A percentile compares a stretch with the other conserved stretches of the same genome.
These are phyloP conservation scores for Cordyceps militaris DNA, from an alignment of 2,329 filamentous ascomycete species.

Conservation along the genomic window DNA sequence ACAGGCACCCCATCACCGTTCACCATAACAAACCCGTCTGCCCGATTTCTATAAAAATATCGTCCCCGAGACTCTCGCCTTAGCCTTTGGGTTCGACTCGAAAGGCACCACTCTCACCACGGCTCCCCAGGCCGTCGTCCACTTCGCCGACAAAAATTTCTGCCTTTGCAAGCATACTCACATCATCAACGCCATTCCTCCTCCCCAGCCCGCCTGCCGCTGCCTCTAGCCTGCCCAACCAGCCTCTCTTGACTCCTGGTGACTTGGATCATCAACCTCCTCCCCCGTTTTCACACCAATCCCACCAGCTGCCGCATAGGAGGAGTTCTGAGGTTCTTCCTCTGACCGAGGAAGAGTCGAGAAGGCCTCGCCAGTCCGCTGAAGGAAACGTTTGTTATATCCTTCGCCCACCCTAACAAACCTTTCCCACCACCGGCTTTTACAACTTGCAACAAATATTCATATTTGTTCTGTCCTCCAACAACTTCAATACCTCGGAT, in stretches of 20 bases:
- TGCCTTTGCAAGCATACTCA: slow-evolving; percentile 56
- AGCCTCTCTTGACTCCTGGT: slow-evolving; percentile 42
- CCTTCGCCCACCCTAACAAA: slow-evolving; percentile 87
- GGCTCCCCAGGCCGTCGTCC: slow-evolving; percentile 55
- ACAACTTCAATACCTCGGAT: slow-evolving; percentile 35
- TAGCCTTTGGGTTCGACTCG: slow-evolving; percentile 59
- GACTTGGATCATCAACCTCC: slow-evolving; percentile 39
- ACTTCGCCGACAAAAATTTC: slow-evolving; percentile 65
- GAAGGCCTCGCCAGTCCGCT: slow-evolving; percentile 90
- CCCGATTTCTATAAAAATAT: neutral
- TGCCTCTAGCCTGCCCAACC: slow-evolving; percentile 41
- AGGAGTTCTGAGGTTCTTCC: slow-evolving; percentile 97
- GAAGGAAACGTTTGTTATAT: slow-evolving; percentile 87
- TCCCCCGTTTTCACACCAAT: slow-evolving; percentile 50
- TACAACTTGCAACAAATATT: slow-evolving; percentile 12
- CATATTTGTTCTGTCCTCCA: neutral
- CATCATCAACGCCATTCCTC: slow-evolving; percentile 60
- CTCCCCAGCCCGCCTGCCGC: slow-evolving; percentile 42
- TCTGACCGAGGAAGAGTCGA: slow-evolving; percentile 99
- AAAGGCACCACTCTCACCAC: slow-evolving; percentile 53
- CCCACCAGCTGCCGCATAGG: slow-evolving; percentile 99
- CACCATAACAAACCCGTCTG: neutral
- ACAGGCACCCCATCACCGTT: neutral
- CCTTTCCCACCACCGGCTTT: slow-evolving; percentile 31
- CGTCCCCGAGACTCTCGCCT: slow-evolving; percentile 5